Percentiles rank a stretch among this genome's conserved stretches.
phyloP scores from a whole-genome alignment of 2,329 filamentous ascomycete genomes.

The Verticillium klebahnii region DNA sequence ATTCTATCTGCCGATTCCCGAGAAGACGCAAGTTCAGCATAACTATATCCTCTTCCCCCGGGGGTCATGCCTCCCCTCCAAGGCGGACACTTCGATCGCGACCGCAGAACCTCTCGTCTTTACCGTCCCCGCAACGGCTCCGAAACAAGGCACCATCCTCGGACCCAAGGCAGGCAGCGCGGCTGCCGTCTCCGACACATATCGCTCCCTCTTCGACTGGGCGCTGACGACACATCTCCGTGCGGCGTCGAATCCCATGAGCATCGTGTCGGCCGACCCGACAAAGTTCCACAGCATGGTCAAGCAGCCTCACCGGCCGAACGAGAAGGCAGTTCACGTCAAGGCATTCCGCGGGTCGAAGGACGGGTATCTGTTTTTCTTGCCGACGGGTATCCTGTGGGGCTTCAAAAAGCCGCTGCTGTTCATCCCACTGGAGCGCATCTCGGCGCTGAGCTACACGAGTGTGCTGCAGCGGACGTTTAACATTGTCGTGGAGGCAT shows the following conservation, averaged over 20 bases:
- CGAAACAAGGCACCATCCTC: slow-evolving; percentile 54
- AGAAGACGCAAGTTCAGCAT: slow-evolving; percentile 60
- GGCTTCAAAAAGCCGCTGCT: slow-evolving; percentile 66
- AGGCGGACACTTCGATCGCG: slow-evolving; percentile 26
- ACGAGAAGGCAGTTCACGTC: slow-evolving; percentile 61
- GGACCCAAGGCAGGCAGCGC: slow-evolving; percentile 47
- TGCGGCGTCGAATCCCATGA: slow-evolving; percentile 38
- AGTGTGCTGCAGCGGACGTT: slow-evolving; percentile 65
- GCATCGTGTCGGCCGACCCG: slow-evolving; percentile 49
- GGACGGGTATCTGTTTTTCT: slow-evolving; percentile 64
- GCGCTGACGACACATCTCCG: slow-evolving; percentile 49
- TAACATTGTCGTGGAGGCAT: slow-evolving; percentile 61
- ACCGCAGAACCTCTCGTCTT: slow-evolving; percentile 58
- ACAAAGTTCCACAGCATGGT: slow-evolving; percentile 53
- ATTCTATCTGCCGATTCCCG: slow-evolving; percentile 62
- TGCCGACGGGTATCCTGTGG: slow-evolving; percentile 64
- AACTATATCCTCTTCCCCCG: slow-evolving; percentile 62
- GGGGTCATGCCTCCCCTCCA: slow-evolving; percentile 47
- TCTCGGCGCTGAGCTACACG: slow-evolving; percentile 62
- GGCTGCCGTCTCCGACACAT: slow-evolving; percentile 52
- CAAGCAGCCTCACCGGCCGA: slow-evolving; percentile 53
- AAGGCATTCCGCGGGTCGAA: slow-evolving; percentile 64
- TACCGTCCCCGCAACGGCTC: slow-evolving; percentile 54
- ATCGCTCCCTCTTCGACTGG: slow-evolving; percentile 57
- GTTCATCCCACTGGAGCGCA: slow-evolving; percentile 57